Conservation (phyloP, 1,284 basidiomycete genomes). For the Meripilus lineatus region DNA sequence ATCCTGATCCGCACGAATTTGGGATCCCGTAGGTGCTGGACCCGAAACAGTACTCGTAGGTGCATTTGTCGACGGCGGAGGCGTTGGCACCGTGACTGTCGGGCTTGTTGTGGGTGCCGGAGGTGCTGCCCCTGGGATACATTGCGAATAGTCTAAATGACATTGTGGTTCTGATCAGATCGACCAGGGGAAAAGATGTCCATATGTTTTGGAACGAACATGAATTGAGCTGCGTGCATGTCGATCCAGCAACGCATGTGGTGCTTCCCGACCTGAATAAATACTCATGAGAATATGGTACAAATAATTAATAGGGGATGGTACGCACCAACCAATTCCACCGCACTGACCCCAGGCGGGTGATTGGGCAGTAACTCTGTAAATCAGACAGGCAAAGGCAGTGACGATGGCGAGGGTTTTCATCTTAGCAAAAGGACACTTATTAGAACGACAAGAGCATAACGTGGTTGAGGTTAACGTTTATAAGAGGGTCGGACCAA, state of each 20-base stretch:
- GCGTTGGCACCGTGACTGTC: no score
- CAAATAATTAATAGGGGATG: background rate
- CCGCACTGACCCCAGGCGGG: conserved; percentile 45
- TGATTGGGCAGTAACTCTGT: conserved; percentile 30
- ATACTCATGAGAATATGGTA: background rate
- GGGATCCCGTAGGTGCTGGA: conserved; percentile 44
- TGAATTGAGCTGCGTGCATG: conserved; percentile 38
- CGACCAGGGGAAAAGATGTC: no score
- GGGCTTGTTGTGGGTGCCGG: conserved; percentile 17
- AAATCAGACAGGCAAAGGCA: conserved; percentile 12
- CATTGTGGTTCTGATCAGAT: no score
- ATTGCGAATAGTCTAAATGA: conserved; percentile 54
- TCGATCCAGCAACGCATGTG: conserved; percentile 41
- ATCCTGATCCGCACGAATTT: conserved; percentile 48
- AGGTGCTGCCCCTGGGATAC: conserved; percentile 31
- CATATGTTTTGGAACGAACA: no score
- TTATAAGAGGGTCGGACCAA: background rate
- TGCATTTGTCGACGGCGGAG: conserved; percentile 31
- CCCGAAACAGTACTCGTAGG: conserved; percentile 37
- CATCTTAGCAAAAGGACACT: no score
- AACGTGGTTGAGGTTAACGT: background rate
- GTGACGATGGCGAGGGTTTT: conserved; percentile 6
- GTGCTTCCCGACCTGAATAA: conserved; percentile 38
- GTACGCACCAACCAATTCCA: conserved; percentile 40
- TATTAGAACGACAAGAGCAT: no score